phyloP scores from a whole-genome alignment of 2,329 filamentous ascomycete genomes.

The Alternaria gaisen region DNA sequence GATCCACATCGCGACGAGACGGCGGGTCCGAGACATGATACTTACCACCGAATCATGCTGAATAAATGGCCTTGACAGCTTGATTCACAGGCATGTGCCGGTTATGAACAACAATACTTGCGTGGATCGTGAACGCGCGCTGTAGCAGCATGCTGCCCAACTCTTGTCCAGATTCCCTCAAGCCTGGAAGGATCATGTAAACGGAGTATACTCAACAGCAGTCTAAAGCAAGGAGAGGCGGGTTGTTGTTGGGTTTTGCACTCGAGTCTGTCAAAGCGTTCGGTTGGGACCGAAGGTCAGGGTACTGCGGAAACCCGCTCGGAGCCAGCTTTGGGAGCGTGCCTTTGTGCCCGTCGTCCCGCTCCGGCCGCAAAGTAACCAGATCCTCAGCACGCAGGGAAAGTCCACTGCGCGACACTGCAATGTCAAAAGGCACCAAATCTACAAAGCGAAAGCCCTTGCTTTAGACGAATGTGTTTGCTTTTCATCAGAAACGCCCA shows the following conservation, averaged over 20 bases:
- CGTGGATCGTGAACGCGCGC: neutral
- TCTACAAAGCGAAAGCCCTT: neutral
- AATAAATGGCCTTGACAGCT: conserved; percentile 15
- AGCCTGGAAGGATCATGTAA: conserved; percentile 1
- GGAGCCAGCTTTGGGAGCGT: conserved; percentile 46
- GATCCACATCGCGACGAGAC: conserved; percentile 34
- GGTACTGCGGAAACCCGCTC: conserved; percentile 31
- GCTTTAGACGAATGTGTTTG: conserved; percentile 6
- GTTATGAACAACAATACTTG: conserved; percentile 4
- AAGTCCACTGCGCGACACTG: conserved; percentile 4
- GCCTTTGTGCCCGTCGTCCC: conserved; percentile 43
- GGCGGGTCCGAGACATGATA: conserved; percentile 23
- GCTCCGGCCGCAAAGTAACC: conserved; percentile 43
- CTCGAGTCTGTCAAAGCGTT: conserved; percentile 22
- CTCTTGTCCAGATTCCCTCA: neutral
- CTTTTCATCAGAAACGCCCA: conserved; percentile 6
- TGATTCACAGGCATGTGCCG: conserved; percentile 22
- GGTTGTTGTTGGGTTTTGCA: conserved; percentile 14
- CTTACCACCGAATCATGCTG: conserved; percentile 31
- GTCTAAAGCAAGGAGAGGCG: conserved; percentile 8
- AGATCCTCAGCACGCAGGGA: conserved; percentile 23
- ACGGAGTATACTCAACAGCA: neutral
- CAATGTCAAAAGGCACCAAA: conserved; percentile 1
- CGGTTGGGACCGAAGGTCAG: conserved; percentile 38
- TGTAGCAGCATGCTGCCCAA: conserved; percentile 11